Conservation (phyloP, 2,329 filamentous ascomycete species). For the Cladosporium sphaerospermum region DNA sequence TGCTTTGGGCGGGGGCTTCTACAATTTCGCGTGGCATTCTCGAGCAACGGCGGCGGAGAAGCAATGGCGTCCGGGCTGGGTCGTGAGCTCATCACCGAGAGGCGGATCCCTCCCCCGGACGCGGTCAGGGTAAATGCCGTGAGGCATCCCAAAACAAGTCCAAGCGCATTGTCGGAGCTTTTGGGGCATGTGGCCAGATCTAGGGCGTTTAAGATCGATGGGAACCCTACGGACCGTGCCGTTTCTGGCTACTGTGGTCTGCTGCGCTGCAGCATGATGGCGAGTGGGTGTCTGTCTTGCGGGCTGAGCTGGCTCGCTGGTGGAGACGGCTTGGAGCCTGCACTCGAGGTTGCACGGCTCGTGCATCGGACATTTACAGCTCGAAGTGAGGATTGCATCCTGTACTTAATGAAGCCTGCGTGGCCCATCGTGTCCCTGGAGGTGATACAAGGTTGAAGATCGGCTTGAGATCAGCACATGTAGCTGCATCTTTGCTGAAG, state of each 20-base stretch:
- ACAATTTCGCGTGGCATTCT: slow-evolving; percentile 10
- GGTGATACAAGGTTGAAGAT: background rate
- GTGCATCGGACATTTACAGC: slow-evolving; percentile 3
- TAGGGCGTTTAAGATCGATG: slow-evolving; percentile 10
- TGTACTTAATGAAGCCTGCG: no score
- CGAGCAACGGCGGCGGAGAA: slow-evolving; percentile 9
- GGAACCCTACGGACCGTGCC: slow-evolving; percentile 12
- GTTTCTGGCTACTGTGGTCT: slow-evolving; percentile 11
- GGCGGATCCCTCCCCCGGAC: slow-evolving; percentile 5
- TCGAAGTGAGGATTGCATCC: no score
- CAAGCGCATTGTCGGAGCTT: slow-evolving; percentile 8
- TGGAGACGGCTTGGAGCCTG: slow-evolving; percentile 2
- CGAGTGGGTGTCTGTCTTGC: no score
- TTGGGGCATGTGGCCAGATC: slow-evolving; percentile 10
- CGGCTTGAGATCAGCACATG: background rate
- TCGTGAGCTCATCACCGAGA: slow-evolving; percentile 10
- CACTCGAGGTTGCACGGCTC: background rate
- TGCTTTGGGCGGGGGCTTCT: background rate
- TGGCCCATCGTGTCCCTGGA: no score
- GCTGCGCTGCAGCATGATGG: background rate
- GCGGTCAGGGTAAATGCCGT: slow-evolving; percentile 12
- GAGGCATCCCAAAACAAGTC: slow-evolving; percentile 8
- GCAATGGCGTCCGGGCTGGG: background rate
- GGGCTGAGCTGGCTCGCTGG: no score
- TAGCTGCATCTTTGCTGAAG: background rate